A percentile compares a stretch with the other conserved stretches of the same genome.
phyloP scores from a whole-genome alignment of 140 eudicot species.

The Oenanthe javanica region DNA sequence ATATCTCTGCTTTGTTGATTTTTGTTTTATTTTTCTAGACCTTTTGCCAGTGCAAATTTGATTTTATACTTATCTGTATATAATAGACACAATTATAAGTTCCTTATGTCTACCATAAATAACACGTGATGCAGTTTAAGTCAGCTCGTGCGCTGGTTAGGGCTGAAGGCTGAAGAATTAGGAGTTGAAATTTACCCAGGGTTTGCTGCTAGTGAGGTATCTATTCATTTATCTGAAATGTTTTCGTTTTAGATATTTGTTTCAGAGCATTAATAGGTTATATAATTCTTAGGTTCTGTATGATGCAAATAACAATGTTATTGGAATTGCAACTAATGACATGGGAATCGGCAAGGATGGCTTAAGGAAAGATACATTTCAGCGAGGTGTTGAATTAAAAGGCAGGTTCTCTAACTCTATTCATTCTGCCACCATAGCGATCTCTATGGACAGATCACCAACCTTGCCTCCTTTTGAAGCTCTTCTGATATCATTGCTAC shows the following conservation, averaged over 20 bases:
- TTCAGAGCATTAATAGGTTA: slow-evolving; percentile 1
- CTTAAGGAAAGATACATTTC: slow-evolving; percentile 65
- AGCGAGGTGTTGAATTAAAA: slow-evolving; percentile 88
- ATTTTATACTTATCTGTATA: background rate
- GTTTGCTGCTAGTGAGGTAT: slow-evolving; percentile 97
- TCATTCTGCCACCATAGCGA: slow-evolving; percentile 4
- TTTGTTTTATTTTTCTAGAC: no score
- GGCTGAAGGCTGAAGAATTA: slow-evolving; percentile 87
- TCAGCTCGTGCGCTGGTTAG: slow-evolving; percentile 96
- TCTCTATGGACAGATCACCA: background rate
- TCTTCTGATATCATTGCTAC: background rate
- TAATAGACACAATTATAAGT: background rate
- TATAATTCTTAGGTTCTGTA: slow-evolving; percentile 48
- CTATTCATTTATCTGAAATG: background rate
- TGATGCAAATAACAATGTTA: slow-evolving; percentile 56
- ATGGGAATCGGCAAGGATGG: slow-evolving; percentile 95
- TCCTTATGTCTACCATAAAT: slow-evolving; percentile 9
- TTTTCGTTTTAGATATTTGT: background rate
- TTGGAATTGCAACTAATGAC: slow-evolving; percentile 93
- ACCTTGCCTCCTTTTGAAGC: background rate
- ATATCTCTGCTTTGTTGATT: background rate
- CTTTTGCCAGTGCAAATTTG: background rate
- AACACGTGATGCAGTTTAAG: slow-evolving; percentile 60
- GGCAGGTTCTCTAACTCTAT: slow-evolving; percentile 33
- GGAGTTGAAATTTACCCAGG: slow-evolving; percentile 99